These are phyloP conservation scores for Cavenderia fasciculata DNA, from an alignment of 78 protist species.

Conservation along the genomic window DNA sequence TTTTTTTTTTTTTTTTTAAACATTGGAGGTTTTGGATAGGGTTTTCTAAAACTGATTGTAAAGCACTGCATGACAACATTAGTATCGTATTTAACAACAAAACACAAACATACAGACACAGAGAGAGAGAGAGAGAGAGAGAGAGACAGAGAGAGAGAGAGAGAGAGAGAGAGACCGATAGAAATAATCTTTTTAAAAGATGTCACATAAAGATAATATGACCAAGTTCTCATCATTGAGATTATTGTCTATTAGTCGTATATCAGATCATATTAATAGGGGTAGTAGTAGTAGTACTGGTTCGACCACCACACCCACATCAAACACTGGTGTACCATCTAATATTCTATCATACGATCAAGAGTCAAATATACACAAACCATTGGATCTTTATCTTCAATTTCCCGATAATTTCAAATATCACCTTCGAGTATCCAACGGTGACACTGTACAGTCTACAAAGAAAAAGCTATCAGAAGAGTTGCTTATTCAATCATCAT, in stretches of 20 bases:
- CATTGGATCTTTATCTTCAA: conserved; percentile 14
- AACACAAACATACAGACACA: not conserved
- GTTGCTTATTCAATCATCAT: conserved; percentile 13
- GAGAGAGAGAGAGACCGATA: not conserved
- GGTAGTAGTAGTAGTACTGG: not conserved
- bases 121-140: not conserved
- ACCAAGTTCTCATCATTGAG: conserved; percentile 66
- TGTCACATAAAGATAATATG: conserved; percentile 40
- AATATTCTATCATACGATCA: conserved; percentile 57
- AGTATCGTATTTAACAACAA: not conserved
- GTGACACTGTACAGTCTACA: conserved; percentile 64
- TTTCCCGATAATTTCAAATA: conserved; percentile 38
- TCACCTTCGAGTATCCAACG: conserved; percentile 9
- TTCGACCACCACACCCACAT: not conserved
- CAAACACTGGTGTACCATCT: not conserved
- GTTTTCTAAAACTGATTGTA: no score
- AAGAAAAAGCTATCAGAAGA: conserved; percentile 45
- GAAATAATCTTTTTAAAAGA: not conserved
- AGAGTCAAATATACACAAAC: conserved; percentile 70
- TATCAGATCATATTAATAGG: conserved; percentile 45
- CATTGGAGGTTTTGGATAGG: no score
- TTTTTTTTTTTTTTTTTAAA: no score
- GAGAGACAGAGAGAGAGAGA: not conserved
- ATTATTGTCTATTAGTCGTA: conserved; percentile 41
- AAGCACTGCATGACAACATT: no score